Conservation (phyloP, 2,329 filamentous ascomycete genomes). For the Herpotrichia juniperi region DNA sequence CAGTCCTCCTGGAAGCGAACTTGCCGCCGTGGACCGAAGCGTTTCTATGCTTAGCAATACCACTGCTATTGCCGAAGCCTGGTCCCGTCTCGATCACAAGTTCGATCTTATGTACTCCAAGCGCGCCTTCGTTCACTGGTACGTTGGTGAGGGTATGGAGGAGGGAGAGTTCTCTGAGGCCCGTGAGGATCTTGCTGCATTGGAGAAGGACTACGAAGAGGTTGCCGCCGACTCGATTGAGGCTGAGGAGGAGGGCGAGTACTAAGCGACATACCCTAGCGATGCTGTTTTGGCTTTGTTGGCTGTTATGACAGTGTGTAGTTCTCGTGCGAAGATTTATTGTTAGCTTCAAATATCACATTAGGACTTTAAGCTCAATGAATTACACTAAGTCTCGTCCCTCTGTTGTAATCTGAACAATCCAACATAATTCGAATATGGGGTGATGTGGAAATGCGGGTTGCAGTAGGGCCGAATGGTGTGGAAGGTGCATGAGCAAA, state of each 20-base stretch:
- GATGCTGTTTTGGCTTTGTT: slow-evolving; percentile 20
- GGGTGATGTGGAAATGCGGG: no score
- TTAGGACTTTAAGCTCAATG: background rate
- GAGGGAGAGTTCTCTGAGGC: slow-evolving; percentile 90
- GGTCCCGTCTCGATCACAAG: slow-evolving; percentile 75
- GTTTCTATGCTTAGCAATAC: slow-evolving; percentile 82
- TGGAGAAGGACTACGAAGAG: slow-evolving; percentile 89
- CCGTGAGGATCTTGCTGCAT: slow-evolving; percentile 81
- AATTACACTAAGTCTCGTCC: no score
- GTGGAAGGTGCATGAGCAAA: background rate
- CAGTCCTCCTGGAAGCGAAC: slow-evolving; percentile 93
- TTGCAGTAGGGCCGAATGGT: background rate
- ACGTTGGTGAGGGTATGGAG: slow-evolving; percentile 90
- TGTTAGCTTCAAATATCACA: background rate
- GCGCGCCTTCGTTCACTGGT: slow-evolving; percentile 79
- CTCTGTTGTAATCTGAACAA: no score
- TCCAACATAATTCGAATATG: no score
- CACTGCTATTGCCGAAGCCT: slow-evolving; percentile 74
- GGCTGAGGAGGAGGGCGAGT: slow-evolving; percentile 60
- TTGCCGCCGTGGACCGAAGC: slow-evolving; percentile 96
- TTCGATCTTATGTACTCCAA: slow-evolving; percentile 82
- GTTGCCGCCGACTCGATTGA: slow-evolving; percentile 72
- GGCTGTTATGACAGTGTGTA: slow-evolving; percentile 13
- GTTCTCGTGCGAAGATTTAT: background rate
- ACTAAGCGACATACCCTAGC: slow-evolving; percentile 44